A percentile compares a stretch with the other conserved stretches of the same genome.
Evolutionary conservation across 148 eudicot species (phyloP).

Genomic region (Selenicereus undatus): DNA sequence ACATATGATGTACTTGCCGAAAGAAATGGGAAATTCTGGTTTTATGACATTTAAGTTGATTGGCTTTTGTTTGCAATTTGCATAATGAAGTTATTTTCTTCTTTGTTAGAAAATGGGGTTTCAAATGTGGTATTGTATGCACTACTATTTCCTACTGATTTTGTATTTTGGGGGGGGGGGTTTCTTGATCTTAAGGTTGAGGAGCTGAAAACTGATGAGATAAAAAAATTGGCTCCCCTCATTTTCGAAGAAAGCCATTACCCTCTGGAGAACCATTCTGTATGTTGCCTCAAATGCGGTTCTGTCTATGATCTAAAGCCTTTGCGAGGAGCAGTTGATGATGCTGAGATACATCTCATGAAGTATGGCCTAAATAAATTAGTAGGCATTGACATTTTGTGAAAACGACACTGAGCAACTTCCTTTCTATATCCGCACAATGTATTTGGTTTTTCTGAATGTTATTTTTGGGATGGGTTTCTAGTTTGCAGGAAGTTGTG

Average conservation of each 20-base stretch:
- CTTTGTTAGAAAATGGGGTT: not conserved
- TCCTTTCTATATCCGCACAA: not conserved
- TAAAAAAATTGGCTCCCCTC: constrained; percentile 44
- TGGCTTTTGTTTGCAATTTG: not conserved
- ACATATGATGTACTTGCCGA: not conserved
- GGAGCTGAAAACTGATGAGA: constrained; percentile 29
- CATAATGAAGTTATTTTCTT: not conserved
- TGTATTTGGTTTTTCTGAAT: constrained; percentile 13
- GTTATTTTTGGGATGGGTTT: constrained; percentile 8
- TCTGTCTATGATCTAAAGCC: constrained; percentile 44
- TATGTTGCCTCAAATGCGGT: constrained; percentile 70
- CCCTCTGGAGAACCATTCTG: constrained; percentile 38
- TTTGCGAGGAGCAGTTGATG: constrained; percentile 29
- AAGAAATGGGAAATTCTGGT: not conserved
- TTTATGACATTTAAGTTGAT: not conserved
- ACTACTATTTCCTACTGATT: not conserved
- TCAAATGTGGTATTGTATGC: not conserved
- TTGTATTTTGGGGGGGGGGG: not conserved
- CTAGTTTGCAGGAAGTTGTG: constrained; percentile 55
- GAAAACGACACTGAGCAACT: not conserved
- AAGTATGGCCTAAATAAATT: constrained; percentile 38
- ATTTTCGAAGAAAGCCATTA: constrained; percentile 33
- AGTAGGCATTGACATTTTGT: not conserved
- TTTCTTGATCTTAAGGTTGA: constrained; percentile 32
- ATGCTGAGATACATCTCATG: constrained; percentile 39